Evolutionary conservation across 129 eudicot genomes (phyloP).

Genomic region (Mikania micrantha): DNA sequence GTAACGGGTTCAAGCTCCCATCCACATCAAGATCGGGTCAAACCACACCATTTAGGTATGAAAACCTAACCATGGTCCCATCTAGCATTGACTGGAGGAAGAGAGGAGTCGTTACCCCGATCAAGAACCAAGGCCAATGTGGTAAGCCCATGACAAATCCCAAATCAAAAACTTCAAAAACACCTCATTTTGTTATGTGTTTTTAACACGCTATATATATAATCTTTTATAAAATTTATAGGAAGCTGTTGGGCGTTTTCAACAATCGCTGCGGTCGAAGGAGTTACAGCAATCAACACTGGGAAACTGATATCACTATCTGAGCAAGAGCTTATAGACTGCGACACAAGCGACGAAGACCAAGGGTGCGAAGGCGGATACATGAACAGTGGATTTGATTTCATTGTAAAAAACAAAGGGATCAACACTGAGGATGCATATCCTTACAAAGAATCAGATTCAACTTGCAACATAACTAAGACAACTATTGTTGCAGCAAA

Average conservation of each 20-base stretch:
- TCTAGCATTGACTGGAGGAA: conserved; percentile 11
- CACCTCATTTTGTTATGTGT: neutral
- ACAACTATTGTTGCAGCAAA: neutral
- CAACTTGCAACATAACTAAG: neutral
- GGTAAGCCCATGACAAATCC: neutral
- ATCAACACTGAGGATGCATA: conserved; percentile 32
- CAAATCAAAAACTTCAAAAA: neutral
- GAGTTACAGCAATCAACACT: conserved; percentile 57
- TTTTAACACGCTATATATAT: neutral
- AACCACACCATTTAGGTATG: conserved; percentile 66
- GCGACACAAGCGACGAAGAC: neutral
- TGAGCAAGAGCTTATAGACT: neutral
- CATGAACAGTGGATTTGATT: conserved; percentile 67
- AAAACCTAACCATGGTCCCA: conserved; percentile 36
- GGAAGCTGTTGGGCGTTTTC: conserved; percentile 92
- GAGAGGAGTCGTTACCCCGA: conserved; percentile 7
- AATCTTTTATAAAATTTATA: conserved; percentile 1
- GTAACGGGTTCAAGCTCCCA: conserved; percentile 2
- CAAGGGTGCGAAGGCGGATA: conserved; percentile 37
- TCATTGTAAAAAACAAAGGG: conserved; percentile 33
- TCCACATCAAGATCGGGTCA: conserved; percentile 22
- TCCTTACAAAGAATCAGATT: conserved; percentile 56
- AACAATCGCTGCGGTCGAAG: conserved; percentile 57
- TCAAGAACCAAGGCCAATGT: conserved; percentile 8
- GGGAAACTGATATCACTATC: conserved; percentile 42